Conservation (phyloP, 2,329 filamentous ascomycete species). For the Tolypocladium cylindrosporum region DNA sequence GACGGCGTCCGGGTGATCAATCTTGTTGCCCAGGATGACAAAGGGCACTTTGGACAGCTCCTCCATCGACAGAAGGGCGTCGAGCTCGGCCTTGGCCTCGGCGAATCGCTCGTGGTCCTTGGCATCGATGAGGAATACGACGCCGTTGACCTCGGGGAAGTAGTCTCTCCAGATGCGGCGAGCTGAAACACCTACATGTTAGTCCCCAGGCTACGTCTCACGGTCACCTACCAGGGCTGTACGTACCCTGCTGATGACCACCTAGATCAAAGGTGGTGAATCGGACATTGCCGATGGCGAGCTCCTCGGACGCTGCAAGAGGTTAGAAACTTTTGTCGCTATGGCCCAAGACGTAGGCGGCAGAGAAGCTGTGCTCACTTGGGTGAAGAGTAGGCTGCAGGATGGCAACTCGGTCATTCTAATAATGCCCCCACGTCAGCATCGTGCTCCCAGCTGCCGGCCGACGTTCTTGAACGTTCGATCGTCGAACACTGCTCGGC, state of each 20-base stretch:
- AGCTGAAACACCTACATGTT: conserved; percentile 38
- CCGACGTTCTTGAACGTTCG: too few relatives aligned
- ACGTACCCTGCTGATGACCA: conserved; percentile 79
- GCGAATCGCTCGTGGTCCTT: conserved; percentile 92
- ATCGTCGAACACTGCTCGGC: not conserved
- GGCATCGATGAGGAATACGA: conserved; percentile 95
- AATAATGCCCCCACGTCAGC: conserved; percentile 12
- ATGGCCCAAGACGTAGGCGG: not conserved
- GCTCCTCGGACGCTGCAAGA: conserved; percentile 68
- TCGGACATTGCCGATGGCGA: conserved; percentile 84
- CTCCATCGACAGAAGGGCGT: conserved; percentile 92
- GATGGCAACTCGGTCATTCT: conserved; percentile 90
- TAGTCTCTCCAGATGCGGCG: conserved; percentile 95
- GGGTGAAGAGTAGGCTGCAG: conserved; percentile 86
- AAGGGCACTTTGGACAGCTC: conserved; percentile 93
- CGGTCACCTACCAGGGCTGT: not conserved
- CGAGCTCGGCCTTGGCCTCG: conserved; percentile 94
- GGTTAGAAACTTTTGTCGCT: conserved; percentile 5
- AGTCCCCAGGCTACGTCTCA: not conserved
- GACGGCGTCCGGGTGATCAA: conserved; percentile 92
- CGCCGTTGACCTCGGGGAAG: conserved; percentile 91
- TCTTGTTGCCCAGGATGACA: conserved; percentile 96
- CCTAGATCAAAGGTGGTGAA: conserved; percentile 93
- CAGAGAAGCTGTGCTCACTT: conserved; percentile 46
- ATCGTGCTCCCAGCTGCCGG: not conserved